phyloP scores from a whole-genome alignment of 2,329 filamentous ascomycete genomes.

The Penicillium hordei region DNA sequence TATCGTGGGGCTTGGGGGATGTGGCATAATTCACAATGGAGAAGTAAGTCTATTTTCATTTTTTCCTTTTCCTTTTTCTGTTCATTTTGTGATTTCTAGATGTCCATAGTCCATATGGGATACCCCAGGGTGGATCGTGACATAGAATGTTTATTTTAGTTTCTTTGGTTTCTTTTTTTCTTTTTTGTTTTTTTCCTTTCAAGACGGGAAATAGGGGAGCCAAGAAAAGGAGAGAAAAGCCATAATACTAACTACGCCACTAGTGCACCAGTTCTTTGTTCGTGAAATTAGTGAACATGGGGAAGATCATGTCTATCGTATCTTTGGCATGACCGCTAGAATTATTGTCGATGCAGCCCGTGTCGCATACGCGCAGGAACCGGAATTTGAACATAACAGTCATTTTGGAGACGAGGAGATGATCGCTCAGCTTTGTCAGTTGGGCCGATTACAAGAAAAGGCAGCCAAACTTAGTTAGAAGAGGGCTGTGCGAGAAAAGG shows the following conservation, averaged over 20 bases:
- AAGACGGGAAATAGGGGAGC: slow-evolving; percentile 6
- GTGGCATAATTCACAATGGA: slow-evolving; percentile 77
- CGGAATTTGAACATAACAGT: slow-evolving; percentile 74
- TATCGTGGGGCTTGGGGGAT: slow-evolving; percentile 80
- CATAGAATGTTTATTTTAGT: not conserved
- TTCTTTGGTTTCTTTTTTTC: not conserved
- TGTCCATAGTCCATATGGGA: not conserved
- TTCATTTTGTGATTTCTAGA: not conserved
- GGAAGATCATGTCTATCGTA: slow-evolving; percentile 65
- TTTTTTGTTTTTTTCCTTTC: too few species aligned
- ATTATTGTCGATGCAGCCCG: slow-evolving; percentile 86
- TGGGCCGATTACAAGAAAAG: slow-evolving; percentile 56
- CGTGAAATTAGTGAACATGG: slow-evolving; percentile 46
- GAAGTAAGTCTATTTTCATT: slow-evolving; percentile 41
- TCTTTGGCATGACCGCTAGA: slow-evolving; percentile 93
- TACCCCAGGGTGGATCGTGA: not conserved
- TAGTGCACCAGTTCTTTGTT: slow-evolving; percentile 88
- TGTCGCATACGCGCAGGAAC: slow-evolving; percentile 77
- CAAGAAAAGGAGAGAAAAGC: not conserved
- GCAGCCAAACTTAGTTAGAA: slow-evolving; percentile 49
- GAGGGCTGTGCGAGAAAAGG: not conserved
- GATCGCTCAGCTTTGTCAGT: slow-evolving; percentile 56
- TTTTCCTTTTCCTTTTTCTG: not conserved
- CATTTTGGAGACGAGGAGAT: slow-evolving; percentile 67
- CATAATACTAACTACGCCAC: slow-evolving; percentile 22